These are phyloP conservation scores for Hygrocybe punicea DNA, from an alignment of 768 basidiomycete species.

Conservation along the genomic window DNA sequence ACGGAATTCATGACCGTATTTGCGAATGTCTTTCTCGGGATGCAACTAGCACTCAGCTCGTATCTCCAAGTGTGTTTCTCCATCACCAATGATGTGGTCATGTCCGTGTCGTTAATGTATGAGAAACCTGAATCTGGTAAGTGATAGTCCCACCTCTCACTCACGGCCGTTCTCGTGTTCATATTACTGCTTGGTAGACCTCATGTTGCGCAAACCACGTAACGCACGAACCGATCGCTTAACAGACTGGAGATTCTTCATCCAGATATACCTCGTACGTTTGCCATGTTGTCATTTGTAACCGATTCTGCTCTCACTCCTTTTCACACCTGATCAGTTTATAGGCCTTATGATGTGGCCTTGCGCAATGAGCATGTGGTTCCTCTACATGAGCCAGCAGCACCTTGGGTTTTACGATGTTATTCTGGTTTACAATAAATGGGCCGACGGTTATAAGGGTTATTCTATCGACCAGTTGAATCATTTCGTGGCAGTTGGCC, in stretches of 20 bases:
- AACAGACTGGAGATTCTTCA: conserved; percentile 47
- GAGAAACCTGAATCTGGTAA: conserved; percentile 50
- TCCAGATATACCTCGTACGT: conserved; percentile 47
- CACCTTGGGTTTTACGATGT: conserved; percentile 37
- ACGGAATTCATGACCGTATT: conserved; percentile 58
- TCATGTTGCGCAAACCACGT: conserved; percentile 48
- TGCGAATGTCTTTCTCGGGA: conserved; percentile 54
- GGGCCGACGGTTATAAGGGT: conserved; percentile 36
- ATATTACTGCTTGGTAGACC: conserved; percentile 25
- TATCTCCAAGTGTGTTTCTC: conserved; percentile 57
- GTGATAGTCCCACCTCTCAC: conserved; percentile 1
- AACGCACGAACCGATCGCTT: conserved; percentile 49
- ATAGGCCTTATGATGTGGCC: conserved; percentile 47
- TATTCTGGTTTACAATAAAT: conserved; percentile 42
- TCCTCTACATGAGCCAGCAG: conserved; percentile 39
- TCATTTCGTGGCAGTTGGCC: conserved; percentile 39
- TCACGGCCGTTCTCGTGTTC: background rate
- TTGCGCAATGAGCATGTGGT: conserved; percentile 43
- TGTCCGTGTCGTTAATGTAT: conserved; percentile 49
- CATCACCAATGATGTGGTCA: conserved; percentile 50
- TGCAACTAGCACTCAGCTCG: conserved; percentile 55
- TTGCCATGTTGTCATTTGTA: conserved; percentile 5
- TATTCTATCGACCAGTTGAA: conserved; percentile 28
- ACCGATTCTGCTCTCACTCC: conserved; percentile 5
- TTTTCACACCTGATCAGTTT: conserved; percentile 26